A percentile compares a stretch with the other conserved stretches of the same genome.
Conservation (phyloP, 2,329 filamentous ascomycete species). For the Fusarium xyrophilum region DNA sequence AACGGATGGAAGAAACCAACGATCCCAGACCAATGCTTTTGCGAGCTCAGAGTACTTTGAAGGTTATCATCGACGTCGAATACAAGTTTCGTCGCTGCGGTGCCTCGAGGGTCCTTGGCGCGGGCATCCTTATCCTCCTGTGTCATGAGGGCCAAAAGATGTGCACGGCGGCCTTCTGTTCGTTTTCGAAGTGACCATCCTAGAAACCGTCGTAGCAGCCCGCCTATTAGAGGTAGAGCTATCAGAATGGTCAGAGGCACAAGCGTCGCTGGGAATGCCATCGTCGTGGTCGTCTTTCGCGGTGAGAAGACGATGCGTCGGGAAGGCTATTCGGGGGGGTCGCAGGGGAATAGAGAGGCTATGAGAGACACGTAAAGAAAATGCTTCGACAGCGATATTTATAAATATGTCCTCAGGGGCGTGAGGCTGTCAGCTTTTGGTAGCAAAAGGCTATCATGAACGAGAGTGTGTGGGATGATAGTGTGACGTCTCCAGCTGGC, state of each 20-base stretch:
- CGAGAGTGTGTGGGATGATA: constrained; percentile 13
- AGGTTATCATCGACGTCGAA: constrained; percentile 50
- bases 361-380: neutral
- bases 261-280: constrained; percentile 20
- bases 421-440: constrained; percentile 7
- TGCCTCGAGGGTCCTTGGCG: constrained; percentile 45
- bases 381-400: neutral
- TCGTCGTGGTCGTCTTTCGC: neutral
- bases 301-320: neutral
- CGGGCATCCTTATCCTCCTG: constrained; percentile 53
- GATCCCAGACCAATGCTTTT: constrained; percentile 77
- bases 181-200: constrained; percentile 70
- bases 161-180: constrained; percentile 66
- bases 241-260: constrained; percentile 33
- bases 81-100: constrained; percentile 67
- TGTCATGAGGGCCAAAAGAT: constrained; percentile 61
- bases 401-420: constrained; percentile 9
- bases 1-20: constrained; percentile 98
- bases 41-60: constrained; percentile 45
- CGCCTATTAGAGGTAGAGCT: constrained; percentile 37
- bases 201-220: constrained; percentile 51
- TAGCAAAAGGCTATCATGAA: constrained; percentile 14
- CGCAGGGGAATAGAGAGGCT: neutral
- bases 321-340: neutral
- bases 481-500: constrained; percentile 27